Evolutionary conservation across 1,284 basidiomycete species (phyloP), one percentile per base, ranked within the genome.

Genomic region (Cutaneotrichosporon dermatis): DNA sequence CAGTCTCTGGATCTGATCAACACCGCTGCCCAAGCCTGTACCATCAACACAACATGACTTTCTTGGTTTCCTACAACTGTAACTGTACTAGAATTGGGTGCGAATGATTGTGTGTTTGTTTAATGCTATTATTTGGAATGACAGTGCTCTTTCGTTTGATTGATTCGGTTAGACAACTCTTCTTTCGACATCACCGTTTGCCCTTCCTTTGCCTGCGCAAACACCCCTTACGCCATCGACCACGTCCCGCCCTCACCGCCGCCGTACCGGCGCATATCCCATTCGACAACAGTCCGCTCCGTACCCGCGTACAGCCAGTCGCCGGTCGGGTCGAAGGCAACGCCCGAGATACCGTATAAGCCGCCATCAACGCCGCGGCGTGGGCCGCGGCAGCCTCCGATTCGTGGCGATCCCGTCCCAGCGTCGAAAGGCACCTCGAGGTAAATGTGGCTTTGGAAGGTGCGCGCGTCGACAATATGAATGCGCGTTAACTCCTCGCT

Each of bases 401-500:
- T n/a, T n/a, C 35, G 43, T 7, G 35, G n/a, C 39, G 48, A 15
- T 37, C 55, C 43, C 25, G 25, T 2, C 25, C 25, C 25, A 2
- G 39, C 16, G 42, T 40, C 56, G 33, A 61, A 65, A 6, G 77
- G 77, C 0, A 79, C 73, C 15, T 73, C 72, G 5, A 77, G 50
- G 13, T 74, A n/a, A 62, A 76, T 69, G 63, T 77, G 77, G 1
- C 75, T n/a, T 71, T 75, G 62, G 60, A 79, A 74, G 6, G 75
- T 77, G 35, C 69, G 66, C n/a, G 75, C 77, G 55, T 79, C 77
- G 42, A 77, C 68, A 13, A 79, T 68, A 62, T 79, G 77, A n/a
- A 79, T 72, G 57, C 76, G 70, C 16, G 72, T 63, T 44, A 67
- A 67, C 62, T 78, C 76, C 72, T 78, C 55, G 9, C 39, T 42